phyloP scores from a whole-genome alignment of 2,329 filamentous ascomycete species.

The Colletotrichum lupini region DNA sequence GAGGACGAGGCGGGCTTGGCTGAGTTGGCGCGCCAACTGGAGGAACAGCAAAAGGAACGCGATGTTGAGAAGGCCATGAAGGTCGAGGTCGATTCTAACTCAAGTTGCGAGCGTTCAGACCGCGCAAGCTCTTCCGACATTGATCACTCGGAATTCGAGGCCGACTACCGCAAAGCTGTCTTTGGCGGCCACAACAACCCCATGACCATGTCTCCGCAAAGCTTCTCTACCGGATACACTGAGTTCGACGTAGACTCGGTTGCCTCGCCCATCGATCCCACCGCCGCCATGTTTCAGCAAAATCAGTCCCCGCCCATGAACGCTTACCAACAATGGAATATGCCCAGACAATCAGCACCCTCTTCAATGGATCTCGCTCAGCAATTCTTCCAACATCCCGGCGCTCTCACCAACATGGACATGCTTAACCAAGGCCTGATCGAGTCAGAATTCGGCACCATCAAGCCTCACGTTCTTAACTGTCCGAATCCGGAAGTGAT shows the following conservation, averaged over 20 bases:
- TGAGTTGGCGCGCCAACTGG: slow-evolving; percentile 66
- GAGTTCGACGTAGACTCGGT: slow-evolving; percentile 55
- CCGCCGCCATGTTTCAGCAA: slow-evolving; percentile 47
- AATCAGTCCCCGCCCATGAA: slow-evolving; percentile 47
- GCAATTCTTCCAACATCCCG: slow-evolving; percentile 55
- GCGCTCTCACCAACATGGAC: slow-evolving; percentile 54
- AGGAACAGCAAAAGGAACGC: slow-evolving; percentile 55
- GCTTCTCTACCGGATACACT: slow-evolving; percentile 55
- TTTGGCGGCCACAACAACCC: slow-evolving; percentile 51
- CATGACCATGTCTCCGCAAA: slow-evolving; percentile 65
- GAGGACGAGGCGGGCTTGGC: slow-evolving; percentile 69
- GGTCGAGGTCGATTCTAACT: slow-evolving; percentile 49
- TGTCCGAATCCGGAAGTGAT: slow-evolving; percentile 65
- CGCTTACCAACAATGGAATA: slow-evolving; percentile 41
- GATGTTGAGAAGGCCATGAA: slow-evolving; percentile 46
- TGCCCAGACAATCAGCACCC: slow-evolving; percentile 35
- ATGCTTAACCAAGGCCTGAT: slow-evolving; percentile 62
- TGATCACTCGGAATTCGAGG: slow-evolving; percentile 66
- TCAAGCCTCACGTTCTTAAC: slow-evolving; percentile 66
- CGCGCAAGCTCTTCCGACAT: slow-evolving; percentile 66
- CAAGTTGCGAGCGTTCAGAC: slow-evolving; percentile 51
- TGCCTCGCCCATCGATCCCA: slow-evolving; percentile 47
- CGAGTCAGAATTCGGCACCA: slow-evolving; percentile 63
- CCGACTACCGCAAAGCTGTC: slow-evolving; percentile 62
- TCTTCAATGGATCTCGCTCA: slow-evolving; percentile 50